These are phyloP conservation scores for Dothistroma septosporum DNA, from an alignment of 2,329 filamentous ascomycete species.

Conservation along the genomic window DNA sequence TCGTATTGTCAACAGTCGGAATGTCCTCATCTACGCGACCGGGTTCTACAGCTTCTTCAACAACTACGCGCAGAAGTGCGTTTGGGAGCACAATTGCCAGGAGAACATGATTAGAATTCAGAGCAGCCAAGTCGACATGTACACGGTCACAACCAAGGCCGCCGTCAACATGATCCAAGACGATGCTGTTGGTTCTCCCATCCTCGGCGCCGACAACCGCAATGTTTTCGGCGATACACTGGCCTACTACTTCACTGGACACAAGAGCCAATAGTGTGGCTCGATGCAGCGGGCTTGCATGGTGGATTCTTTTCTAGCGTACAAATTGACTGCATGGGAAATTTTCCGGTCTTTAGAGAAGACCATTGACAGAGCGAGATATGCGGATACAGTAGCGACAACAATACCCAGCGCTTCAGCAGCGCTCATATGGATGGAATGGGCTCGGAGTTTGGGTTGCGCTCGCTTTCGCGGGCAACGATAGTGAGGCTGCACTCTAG, in stretches of 20 bases:
- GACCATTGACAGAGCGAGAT: background rate
- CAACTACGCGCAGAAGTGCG: constrained; percentile 52
- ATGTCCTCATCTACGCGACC: constrained; percentile 45
- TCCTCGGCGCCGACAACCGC: constrained; percentile 44
- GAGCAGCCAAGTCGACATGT: constrained; percentile 43
- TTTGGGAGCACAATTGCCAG: constrained; percentile 48
- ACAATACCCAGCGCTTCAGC: background rate
- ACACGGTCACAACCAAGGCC: constrained; percentile 48
- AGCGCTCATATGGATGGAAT: background rate
- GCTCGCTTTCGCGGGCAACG: background rate
- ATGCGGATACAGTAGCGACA: background rate
- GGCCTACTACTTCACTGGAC: constrained; percentile 30
- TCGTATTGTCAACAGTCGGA: constrained; percentile 36
- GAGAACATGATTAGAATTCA: constrained; percentile 47
- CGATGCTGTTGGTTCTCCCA: constrained; percentile 34
- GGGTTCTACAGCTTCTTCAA: constrained; percentile 59
- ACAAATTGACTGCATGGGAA: constrained; percentile 4
- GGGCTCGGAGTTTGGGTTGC: background rate
- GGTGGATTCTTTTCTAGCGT: background rate
- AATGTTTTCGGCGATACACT: constrained; percentile 49
- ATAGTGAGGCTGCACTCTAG: background rate
- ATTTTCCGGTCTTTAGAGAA: background rate
- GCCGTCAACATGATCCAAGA: constrained; percentile 48
- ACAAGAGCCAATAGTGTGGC: background rate
- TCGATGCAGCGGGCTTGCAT: background rate